Evolutionary conservation across 257 asterid genomes (phyloP).

Genomic region (Paulownia fortunei): DNA sequence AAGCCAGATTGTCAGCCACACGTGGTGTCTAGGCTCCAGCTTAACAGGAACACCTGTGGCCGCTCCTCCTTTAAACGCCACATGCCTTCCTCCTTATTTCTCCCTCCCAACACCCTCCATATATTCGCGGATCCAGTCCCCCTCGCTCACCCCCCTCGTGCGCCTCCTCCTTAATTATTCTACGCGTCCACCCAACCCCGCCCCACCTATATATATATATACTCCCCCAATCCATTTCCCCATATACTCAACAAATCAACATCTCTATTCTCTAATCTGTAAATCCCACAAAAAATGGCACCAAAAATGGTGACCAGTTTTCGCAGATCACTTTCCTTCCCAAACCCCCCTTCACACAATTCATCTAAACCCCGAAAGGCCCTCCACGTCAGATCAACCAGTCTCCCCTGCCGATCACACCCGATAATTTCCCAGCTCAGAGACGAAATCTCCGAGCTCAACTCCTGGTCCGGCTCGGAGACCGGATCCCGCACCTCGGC

Average conservation of each 20-base stretch:
- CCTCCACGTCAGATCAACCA: conserved; percentile 74
- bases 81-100: neutral
- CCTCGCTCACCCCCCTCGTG: conserved; percentile 27
- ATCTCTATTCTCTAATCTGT: neutral
- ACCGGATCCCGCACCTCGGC: conserved; percentile 41
- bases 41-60: conserved; percentile 26
- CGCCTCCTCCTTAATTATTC: conserved; percentile 25
- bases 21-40: conserved; percentile 44
- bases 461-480: conserved; percentile 42
- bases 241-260: conserved; percentile 4
- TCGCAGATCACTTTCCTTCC: conserved; percentile 80
- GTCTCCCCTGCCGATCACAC: conserved; percentile 85
- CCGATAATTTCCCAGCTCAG: conserved; percentile 73
- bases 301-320: conserved; percentile 76
- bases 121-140: conserved; percentile 33
- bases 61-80: conserved; percentile 21
- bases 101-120: conserved; percentile 36
- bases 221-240: conserved; percentile 11
- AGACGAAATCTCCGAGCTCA: conserved; percentile 53
- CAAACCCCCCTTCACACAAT: conserved; percentile 53
- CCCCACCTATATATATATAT: conserved; percentile 34
- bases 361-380: conserved; percentile 43
- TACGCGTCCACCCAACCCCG: conserved; percentile 23
- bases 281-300: conserved; percentile 39
- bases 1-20: conserved; percentile 37